Evolutionary conservation across 495 filamentous ascomycete species (phyloP), one percentile per base, ranked within the genome.

Genomic region (Daldinia loculata): DNA sequence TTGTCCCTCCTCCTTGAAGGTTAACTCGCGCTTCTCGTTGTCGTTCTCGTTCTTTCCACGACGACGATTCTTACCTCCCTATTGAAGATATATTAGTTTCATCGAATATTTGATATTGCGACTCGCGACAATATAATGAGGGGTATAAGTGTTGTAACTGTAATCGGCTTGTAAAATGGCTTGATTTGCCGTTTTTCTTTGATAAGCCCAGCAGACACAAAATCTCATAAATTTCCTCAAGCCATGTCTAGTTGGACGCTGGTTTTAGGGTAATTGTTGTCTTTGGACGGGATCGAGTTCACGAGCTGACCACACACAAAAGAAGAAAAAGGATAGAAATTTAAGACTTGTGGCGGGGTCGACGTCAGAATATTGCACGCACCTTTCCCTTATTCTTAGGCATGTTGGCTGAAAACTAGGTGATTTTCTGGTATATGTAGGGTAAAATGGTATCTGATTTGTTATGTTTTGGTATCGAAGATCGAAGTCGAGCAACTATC

Each of bases 321-420:
- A 11, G 14, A 5, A 48, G 8, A 32, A 61, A 50, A 51, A 45
- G 12, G 22, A 60, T 30, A 61, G 24, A 30, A 53, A 53, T n/a
- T 30, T 17, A 30, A 14, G 50, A 53, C 12, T n/a, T 30, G 50
- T 29, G 26, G 50, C 50, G 50, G 50, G 50, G 50, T 53, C 14
- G 50, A 30, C 14, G 17, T 38, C 7, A 27, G 39, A 27, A 56
- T 7, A 61, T 56, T 50, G 59, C 9, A 79, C 90, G 76, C 89
- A 96, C 93, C 82, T 97, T 97, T 91, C 93, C 93, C 90, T 97
- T 97, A 79, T 97, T 97, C 93, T 97, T 97, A 78, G 93, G 93
- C 93, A 97, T 97, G 70, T 81, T 88, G 86, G 32, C 66, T 30
- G 60, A 43, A 36, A 27, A 56, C 26, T 72, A 61, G 17, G 29